Conservation (phyloP, 2,329 filamentous ascomycete genomes). For the Raffaelea arxii region DNA sequence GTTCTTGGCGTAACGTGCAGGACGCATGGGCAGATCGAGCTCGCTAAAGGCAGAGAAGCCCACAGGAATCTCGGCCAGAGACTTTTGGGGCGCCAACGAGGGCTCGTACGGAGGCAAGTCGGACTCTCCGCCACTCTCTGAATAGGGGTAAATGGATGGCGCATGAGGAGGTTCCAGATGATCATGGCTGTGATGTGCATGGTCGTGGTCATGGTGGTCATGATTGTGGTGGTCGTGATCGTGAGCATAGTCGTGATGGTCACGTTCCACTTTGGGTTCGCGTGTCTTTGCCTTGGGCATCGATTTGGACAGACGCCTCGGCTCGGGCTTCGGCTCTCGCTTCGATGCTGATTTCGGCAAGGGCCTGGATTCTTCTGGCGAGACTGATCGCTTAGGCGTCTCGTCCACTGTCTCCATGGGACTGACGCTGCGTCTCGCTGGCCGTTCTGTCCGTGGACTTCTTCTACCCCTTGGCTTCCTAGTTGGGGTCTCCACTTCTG, state of each 20-base stretch:
- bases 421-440: slow-evolving; percentile 16
- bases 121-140: too few relatives aligned
- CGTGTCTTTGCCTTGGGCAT: not conserved
- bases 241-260: too few relatives aligned
- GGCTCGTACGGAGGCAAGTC: not conserved
- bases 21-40: slow-evolving; percentile 44
- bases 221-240: too few relatives aligned
- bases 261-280: too few relatives aligned
- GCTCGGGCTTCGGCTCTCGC: too few relatives aligned
- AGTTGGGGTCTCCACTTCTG: slow-evolving; percentile 17
- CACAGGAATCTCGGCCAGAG: slow-evolving; percentile 51
- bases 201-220: too few relatives aligned
- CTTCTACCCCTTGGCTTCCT: slow-evolving; percentile 10
- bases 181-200: too few relatives aligned
- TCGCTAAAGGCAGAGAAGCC: slow-evolving; percentile 59
- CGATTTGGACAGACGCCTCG: not conserved
- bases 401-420: slow-evolving; percentile 21
- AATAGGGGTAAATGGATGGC: too few relatives aligned
- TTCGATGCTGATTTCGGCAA: slow-evolving; percentile 12
- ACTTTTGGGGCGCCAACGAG: slow-evolving; percentile 29
- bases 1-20: slow-evolving; percentile 33
- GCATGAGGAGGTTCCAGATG: too few relatives aligned
- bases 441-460: slow-evolving; percentile 5
- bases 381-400: too few relatives aligned
- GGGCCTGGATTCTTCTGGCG: too few relatives aligned